Evolutionary conservation across 164 flowering plant genomes (phyloP), one percentile per base, ranked within the genome.

Genomic region (Tetracentron sinense): DNA sequence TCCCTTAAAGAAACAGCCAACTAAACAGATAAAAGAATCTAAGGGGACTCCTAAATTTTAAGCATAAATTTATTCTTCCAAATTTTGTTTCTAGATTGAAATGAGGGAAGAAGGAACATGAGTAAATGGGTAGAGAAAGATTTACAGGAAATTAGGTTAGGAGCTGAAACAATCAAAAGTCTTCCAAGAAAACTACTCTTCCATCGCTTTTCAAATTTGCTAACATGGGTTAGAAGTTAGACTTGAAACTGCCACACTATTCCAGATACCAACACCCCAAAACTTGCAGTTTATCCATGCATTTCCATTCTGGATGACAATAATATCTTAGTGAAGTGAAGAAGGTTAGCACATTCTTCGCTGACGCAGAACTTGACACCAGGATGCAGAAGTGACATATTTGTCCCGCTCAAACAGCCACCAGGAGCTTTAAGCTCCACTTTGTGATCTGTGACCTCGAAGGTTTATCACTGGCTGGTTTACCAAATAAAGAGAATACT

Each of bases 371-470:
- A 17, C 48, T 60, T 27, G 28, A 50, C 50, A 22, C 38, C 38
- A 61, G 47, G 22, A 62, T 54, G 56, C 27, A 11, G 22, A 50
- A 51, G 58, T 57, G 67, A 58, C 57, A 51, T 33, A 59, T 22
- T 19, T 64, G 59, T 64, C n/a, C 53, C 22, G 54, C 19, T 49
- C 31, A 42, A 17, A 38, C 49, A 25, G 42, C 23, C 54, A 21
- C 64, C 52, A 69, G 52, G 35, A 69, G 65, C 27, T 58, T 56
- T n/a, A 65, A 74, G 57, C 70, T 74, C 21, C 56, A 58, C 48
- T 62, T 72, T 35, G 42, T 35, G 50, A 42, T 72, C 38, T 49
- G 61, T 19, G 51, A 60, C 47, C 59, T 72, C 55, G 20, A 67
- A 63, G 64, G 58, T 20, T 46, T 67, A 54, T 35, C 56, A 10